These are phyloP conservation scores for Platanus orientalis DNA, from an alignment of 164 flowering plant species.

Conservation along the genomic window DNA sequence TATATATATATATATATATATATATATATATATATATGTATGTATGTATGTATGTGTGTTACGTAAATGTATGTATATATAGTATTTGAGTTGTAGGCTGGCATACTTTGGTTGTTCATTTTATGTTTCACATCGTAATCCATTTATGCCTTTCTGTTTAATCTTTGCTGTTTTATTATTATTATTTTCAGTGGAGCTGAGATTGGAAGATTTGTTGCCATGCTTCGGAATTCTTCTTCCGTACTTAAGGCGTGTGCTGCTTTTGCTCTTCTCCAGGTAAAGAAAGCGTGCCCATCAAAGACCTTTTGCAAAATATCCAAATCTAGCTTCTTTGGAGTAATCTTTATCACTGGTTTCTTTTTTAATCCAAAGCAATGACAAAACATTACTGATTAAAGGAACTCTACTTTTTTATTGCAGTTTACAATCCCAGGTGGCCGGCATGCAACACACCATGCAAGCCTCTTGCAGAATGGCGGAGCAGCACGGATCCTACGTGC, in stretches of 20 bases:
- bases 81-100: too few species aligned
- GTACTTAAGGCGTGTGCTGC: conserved; percentile 91
- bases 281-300: too few species aligned
- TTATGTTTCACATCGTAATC: too few species aligned
- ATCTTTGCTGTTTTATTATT: too few species aligned
- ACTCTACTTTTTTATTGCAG: conserved; percentile 31
- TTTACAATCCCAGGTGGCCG: conserved; percentile 94
- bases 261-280: conserved; percentile 95
- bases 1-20: too few species aligned
- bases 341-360: neutral
- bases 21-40: too few species aligned
- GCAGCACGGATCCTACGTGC: conserved; percentile 75
- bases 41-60: too few species aligned
- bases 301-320: neutral
- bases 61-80: too few species aligned
- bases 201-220: conserved; percentile 82
- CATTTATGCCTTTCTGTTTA: too few species aligned
- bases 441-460: conserved; percentile 80
- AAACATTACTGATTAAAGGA: neutral
- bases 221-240: conserved; percentile 83
- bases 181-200: conserved; percentile 88
- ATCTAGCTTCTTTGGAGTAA: neutral
- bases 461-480: conserved; percentile 73
- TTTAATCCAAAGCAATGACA: neutral
- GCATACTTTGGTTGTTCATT: too few species aligned